These are phyloP conservation scores for Sporormia fimetaria DNA, from an alignment of 495 filamentous ascomycete species.

Conservation along the genomic window DNA sequence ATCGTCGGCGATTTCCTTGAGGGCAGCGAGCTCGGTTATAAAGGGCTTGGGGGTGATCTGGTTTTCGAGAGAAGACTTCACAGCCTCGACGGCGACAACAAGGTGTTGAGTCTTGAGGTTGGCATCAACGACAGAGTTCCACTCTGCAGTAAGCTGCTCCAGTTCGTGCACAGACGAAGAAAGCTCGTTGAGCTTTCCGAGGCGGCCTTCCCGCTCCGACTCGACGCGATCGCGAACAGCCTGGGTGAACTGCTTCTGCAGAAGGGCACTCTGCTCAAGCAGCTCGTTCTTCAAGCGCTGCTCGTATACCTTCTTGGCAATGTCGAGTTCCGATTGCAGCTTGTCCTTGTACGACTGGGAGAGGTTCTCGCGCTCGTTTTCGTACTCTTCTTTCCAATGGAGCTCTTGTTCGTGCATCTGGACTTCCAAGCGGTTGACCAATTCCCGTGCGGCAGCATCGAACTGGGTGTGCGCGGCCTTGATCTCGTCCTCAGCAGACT, in stretches of 20 bases:
- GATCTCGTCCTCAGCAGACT: conserved; percentile 68
- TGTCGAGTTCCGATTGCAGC: conserved; percentile 61
- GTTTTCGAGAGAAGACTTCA: conserved; percentile 61
- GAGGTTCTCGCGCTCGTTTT: conserved; percentile 71
- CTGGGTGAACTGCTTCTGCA: conserved; percentile 70
- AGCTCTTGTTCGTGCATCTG: conserved; percentile 64
- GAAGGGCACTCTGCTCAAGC: conserved; percentile 76
- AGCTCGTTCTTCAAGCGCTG: conserved; percentile 73
- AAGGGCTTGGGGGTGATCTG: conserved; percentile 69
- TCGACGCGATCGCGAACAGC: conserved; percentile 76
- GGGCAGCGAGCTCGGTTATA: conserved; percentile 75
- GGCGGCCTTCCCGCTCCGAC: conserved; percentile 72
- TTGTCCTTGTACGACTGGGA: conserved; percentile 64
- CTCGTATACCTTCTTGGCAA: conserved; percentile 62
- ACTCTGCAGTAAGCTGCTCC: conserved; percentile 70
- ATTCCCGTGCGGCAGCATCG: conserved; percentile 65
- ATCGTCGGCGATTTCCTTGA: conserved; percentile 79
- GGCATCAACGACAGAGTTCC: conserved; percentile 74
- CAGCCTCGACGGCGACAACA: conserved; percentile 86
- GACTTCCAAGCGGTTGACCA: conserved; percentile 56
- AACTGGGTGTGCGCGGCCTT: conserved; percentile 60
- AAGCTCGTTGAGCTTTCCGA: conserved; percentile 74
- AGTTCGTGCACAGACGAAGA: conserved; percentile 64
- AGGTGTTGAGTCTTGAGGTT: conserved; percentile 92
- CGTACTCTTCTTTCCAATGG: conserved; percentile 78